Evolutionary conservation across 2,329 filamentous ascomycete genomes (phyloP).

Genomic region (Paracoccidioides lutzii): DNA sequence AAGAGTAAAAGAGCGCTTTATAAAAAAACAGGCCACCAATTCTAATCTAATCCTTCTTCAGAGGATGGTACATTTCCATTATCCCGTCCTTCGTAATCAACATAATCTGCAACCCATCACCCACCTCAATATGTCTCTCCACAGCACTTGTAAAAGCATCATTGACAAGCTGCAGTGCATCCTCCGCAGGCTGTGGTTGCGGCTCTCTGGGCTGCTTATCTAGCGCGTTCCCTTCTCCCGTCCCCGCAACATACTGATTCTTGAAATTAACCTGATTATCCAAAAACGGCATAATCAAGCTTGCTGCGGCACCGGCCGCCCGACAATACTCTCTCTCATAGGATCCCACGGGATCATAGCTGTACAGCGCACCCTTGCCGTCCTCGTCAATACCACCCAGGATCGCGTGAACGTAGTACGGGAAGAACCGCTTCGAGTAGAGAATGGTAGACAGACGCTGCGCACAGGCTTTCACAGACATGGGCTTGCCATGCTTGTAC

Average conservation of each 20-base stretch:
- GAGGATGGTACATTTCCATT: constrained; percentile 64
- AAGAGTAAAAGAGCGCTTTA: not conserved
- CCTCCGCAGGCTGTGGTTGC: constrained; percentile 55
- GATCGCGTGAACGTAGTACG: constrained; percentile 94
- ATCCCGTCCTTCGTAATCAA: constrained; percentile 81
- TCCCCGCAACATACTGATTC: constrained; percentile 89
- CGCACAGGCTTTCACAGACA: constrained; percentile 86
- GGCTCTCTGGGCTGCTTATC: constrained; percentile 48
- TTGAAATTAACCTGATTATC: constrained; percentile 99
- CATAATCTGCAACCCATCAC: constrained; percentile 91
- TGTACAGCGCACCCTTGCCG: constrained; percentile 86
- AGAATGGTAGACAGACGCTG: constrained; percentile 91
- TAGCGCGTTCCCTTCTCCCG: constrained; percentile 69
- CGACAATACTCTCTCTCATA: constrained; percentile 96
- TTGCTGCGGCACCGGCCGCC: constrained; percentile 80
- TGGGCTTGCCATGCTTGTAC: constrained; percentile 94
- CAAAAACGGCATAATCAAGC: constrained; percentile 96
- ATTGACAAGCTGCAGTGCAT: constrained; percentile 78
- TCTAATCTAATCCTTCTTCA: constrained; percentile 70
- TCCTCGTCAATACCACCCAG: constrained; percentile 89
- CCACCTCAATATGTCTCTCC: constrained; percentile 97
- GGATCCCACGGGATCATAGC: constrained; percentile 93
- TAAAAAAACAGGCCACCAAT: constrained; percentile 2
- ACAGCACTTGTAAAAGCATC: constrained; percentile 97
- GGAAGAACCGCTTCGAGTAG: constrained; percentile 97